Evolutionary conservation across 371 early-diverging fungal species (phyloP), one percentile per base, ranked within the genome.

Genomic region (Mucor piriformis): DNA sequence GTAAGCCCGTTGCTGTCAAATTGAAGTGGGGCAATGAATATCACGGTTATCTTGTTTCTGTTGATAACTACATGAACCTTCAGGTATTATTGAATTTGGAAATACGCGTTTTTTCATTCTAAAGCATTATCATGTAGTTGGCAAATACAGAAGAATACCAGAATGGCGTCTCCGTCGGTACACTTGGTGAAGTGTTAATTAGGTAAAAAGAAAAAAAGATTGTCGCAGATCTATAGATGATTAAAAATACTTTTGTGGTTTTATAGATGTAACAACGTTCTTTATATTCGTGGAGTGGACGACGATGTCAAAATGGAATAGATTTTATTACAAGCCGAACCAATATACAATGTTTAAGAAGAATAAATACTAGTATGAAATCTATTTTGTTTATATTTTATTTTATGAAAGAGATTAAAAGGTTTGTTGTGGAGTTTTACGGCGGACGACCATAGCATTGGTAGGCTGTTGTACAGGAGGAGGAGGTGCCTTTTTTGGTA

Each of bases 11-110:
- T 3, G 76, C 94, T 56, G 92, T 94, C 61, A 92, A 92, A 77
- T 83, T 97, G 67, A 99, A 99, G 85, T 99, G 98, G 97, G 97
- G 97, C 57, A 89, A 91, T 78, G 97, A 97, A 73, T 99, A 99
- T 87, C 93, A 94, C 70, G 99, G 97, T 3, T 83, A 87, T 64
- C 83, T 99, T 57, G 83, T 86, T 33, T 92, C 96, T 6, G 90
- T 95, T 4, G 98, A 99, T 77, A 91, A 92, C 35, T 97, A 99
- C 76, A 96, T 99, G 96, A 99, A 99, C 79, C 72, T 97, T 40
- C 96, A 93, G 88, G 93, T 95, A 82, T n/a, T n/a, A n/a, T n/a
- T 40, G 33, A 16, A 42, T 7, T 8, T 37, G 4, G 12, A 11
- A 12, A 15, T 29, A 66, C 59, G 56, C 25, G 38, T 53, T 27